Base-by-base conservation (phyloP, 371 early-diverging fungal species). In the Mucor velutinosus region DNA sequence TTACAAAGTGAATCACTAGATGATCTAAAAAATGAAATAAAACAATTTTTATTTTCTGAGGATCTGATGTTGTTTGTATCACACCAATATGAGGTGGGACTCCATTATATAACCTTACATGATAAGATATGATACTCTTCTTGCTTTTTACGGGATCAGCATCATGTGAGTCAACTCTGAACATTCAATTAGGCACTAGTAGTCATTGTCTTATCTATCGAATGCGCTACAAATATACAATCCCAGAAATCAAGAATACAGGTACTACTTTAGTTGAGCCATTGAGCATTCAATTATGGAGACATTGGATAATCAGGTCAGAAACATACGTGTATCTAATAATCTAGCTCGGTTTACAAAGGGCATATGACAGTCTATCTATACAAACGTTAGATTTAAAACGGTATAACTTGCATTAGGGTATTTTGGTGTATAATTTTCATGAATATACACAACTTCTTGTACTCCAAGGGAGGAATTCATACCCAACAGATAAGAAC, bases 191-290 rank as follows among this genome's bases (percentile, higher is more conserved):
- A 27, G 32, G 57, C 33, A 57, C 33, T 57, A 32, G 5, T 10
- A 56, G 14, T 33, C 25, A 25, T 59, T 65, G 53, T 60, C 60
- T 60, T 60, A 60, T 49, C 59, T 37, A 51, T 60, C 41, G 39
- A 45, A 35, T 35, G 12, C 37, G 37, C 37, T 35, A 35, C 37
- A 10, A 12, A 53, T 53, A 19, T 49, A 30, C 27, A 49, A 35
- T 63, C 32, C 32, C 57, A 65, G 23, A 57, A 35, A 35, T 12
- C 12, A 35, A 15, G 37, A 41, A 29, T 29, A 19, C 32, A 60
- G 27, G 17, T 17, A 53, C 53, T 53, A 53, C 49, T 41, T 17
- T 12, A 41, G 41, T 0, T 17, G 41, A 41, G 17, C 41, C 49
- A 49, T 49, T 49, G 49, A 47, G 5, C 10, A 55, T 37, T 23